These are phyloP conservation scores for Benincasa hispida DNA, from an alignment of 306 rosid species.

Conservation along the genomic window DNA sequence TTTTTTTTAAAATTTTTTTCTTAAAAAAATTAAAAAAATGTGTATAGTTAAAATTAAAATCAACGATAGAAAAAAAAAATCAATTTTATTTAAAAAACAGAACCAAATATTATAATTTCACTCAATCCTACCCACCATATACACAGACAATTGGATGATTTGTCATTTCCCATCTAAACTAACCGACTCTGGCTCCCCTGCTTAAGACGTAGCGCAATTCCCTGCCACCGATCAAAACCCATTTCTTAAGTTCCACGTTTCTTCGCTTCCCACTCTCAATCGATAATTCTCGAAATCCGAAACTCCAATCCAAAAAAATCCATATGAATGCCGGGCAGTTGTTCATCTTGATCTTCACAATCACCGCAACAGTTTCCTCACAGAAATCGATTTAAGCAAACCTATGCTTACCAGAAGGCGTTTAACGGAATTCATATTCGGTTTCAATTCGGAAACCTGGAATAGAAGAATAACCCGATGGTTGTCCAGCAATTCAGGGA, in stretches of 20 bases:
- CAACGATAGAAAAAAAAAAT: too few relatives aligned
- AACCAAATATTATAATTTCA: too few relatives aligned
- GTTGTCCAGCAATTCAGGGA: constrained; percentile 12
- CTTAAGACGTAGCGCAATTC: not conserved
- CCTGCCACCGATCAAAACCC: not conserved
- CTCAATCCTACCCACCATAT: too few relatives aligned
- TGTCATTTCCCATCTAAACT: not conserved
- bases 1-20: too few relatives aligned
- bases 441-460: not conserved
- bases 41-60: too few relatives aligned
- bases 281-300: not conserved
- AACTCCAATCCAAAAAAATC: not conserved
- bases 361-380: not conserved
- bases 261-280: not conserved
- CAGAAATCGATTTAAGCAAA: not conserved
- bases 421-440: not conserved
- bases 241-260: not conserved
- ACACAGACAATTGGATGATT: too few relatives aligned
- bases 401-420: constrained; percentile 1
- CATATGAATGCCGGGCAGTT: not conserved
- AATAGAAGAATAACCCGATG: constrained; percentile 25
- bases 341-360: not conserved
- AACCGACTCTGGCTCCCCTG: not conserved
- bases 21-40: too few relatives aligned
- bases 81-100: too few relatives aligned